These are phyloP conservation scores for Elaeis oleifera DNA, from an alignment of 202 grass and related monocot genomes.

Conservation along the genomic window DNA sequence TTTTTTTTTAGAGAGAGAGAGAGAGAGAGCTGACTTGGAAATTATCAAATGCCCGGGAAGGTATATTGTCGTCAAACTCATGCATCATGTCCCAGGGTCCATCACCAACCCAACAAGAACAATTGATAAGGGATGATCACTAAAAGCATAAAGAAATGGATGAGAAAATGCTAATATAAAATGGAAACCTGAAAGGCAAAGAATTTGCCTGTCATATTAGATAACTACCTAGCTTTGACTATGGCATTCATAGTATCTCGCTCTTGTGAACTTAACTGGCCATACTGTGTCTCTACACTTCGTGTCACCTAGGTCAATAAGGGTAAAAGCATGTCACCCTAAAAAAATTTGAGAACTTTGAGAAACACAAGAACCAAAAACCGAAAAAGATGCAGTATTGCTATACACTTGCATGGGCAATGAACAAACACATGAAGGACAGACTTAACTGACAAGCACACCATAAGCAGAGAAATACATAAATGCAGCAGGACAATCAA, in stretches of 20 bases:
- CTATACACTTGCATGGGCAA: no score
- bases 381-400: not conserved
- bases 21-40: constrained; percentile 55
- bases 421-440: no score
- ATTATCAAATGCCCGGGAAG: constrained; percentile 85
- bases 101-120: constrained; percentile 94
- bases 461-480: not conserved
- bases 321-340: not conserved
- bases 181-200: constrained; percentile 7
- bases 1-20: not conserved
- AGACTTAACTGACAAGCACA: not conserved
- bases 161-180: constrained; percentile 16
- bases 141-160: constrained; percentile 28
- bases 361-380: not conserved
- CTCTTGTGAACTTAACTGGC: constrained; percentile 88
- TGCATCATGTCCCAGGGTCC: constrained; percentile 99
- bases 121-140: constrained; percentile 80
- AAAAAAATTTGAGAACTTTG: not conserved
- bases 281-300: constrained; percentile 84
- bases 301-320: constrained; percentile 54
- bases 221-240: constrained; percentile 83
- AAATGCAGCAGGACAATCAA: not conserved
- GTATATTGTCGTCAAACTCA: constrained; percentile 96
- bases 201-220: not conserved
- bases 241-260: constrained; percentile 82